These are phyloP conservation scores for Daldinia bambusicola DNA, from an alignment of 495 filamentous ascomycete species.

Conservation along the genomic window DNA sequence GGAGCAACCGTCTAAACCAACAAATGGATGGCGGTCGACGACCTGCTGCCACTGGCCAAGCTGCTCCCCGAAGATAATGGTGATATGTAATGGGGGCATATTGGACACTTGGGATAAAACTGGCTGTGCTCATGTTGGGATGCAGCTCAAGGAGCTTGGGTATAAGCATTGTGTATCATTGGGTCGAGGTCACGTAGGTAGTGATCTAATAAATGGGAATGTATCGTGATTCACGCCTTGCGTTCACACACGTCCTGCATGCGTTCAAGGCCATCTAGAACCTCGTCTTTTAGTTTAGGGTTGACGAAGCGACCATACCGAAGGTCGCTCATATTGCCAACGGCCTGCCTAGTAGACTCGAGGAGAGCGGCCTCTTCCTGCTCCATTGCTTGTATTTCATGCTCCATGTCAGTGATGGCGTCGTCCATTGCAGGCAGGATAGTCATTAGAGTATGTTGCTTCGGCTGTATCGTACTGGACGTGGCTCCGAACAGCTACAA, in stretches of 20 bases:
- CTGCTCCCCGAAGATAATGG: slow-evolving; percentile 44
- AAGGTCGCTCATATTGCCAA: slow-evolving; percentile 81
- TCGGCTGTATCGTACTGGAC: slow-evolving; percentile 51
- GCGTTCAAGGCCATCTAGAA: slow-evolving; percentile 69
- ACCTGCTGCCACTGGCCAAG: slow-evolving; percentile 45
- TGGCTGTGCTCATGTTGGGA: neutral
- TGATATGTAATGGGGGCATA: neutral
- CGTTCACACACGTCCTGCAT: slow-evolving; percentile 71
- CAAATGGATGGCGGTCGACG: slow-evolving; percentile 41
- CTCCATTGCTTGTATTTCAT: slow-evolving; percentile 70
- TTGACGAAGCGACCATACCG: slow-evolving; percentile 81
- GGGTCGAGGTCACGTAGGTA: slow-evolving; percentile 27
- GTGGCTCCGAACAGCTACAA: slow-evolving; percentile 71
- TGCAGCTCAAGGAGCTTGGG: slow-evolving; percentile 1
- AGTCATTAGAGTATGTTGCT: slow-evolving; percentile 68
- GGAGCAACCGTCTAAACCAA: slow-evolving; percentile 51
- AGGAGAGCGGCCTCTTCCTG: slow-evolving; percentile 70
- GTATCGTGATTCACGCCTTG: slow-evolving; percentile 49
- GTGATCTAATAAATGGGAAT: slow-evolving; percentile 31
- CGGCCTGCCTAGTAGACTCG: slow-evolving; percentile 67
- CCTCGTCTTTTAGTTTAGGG: slow-evolving; percentile 65
- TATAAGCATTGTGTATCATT: slow-evolving; percentile 23
- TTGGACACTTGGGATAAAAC: slow-evolving; percentile 1
- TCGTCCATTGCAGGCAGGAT: slow-evolving; percentile 74
- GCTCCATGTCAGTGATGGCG: slow-evolving; percentile 72